Evolutionary conservation across 805 yeast species (phyloP), one percentile per base, ranked within the genome.

Genomic region (Wickerhamiella azymoides): DNA sequence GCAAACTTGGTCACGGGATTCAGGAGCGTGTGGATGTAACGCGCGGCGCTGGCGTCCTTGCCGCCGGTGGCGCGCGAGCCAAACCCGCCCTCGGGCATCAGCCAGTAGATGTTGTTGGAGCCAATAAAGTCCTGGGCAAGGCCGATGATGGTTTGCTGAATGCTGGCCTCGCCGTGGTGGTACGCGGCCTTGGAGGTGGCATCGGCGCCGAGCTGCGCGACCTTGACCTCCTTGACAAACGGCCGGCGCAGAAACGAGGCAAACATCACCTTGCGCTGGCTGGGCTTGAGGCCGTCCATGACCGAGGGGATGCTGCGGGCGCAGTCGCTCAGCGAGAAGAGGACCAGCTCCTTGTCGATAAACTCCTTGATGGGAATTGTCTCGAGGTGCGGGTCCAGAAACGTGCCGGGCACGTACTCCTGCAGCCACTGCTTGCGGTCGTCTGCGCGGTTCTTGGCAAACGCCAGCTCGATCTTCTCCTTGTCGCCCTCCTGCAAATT

Each of bases 11-110:
- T 83, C 42, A 92, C 70, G 28, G 79, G 77, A 46, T 75, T 76
- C 52, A 92, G 66, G 57, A 84, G 86, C 0, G 98, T 92, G 62
- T 74, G 84, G 61, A 92, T 88, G 69, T 92, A 92, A 74, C 98
- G 88, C 39, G 96, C 80, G 24, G 97, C 96, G n/a, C 97, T 83
- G 13, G 88, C 92, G 69, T 92, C 98, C 62, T 92, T 92, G 68
- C 98, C 98, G 63, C 98, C 98, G 21, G 84, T 72, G 21, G 92
- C 88, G 65, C 98, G 77, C 1, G 96, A 79, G 73, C 98, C 98
- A 61, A 92, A 92, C 28, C 85, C 80, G 71, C 98, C 98, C 61
- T 81, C 83, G 40, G 98, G 98, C 60, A 77, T 72, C 56, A 92
- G 67, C 44, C 85, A 58, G 61, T 92, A 82, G 54, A 92, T 65